Conservation (phyloP, 345 rosid species). For the Eucalyptus marginata region DNA sequence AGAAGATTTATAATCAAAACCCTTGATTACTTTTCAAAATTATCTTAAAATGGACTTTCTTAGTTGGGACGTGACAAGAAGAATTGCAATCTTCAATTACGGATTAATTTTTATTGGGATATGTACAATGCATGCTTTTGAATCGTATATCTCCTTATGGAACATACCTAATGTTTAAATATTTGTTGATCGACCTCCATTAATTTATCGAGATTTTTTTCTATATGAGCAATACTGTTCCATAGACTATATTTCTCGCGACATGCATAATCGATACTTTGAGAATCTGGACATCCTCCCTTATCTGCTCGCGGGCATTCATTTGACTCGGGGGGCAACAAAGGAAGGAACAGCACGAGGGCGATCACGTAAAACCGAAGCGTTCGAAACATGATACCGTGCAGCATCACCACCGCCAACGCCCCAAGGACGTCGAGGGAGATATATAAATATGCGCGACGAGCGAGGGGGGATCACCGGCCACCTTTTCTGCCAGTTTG, state of each 20-base stretch:
- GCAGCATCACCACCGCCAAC: not conserved
- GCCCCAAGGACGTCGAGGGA: not conserved
- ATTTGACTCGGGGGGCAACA: not conserved
- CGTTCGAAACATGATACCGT: not conserved
- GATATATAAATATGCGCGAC: not conserved
- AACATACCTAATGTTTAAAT: not conserved
- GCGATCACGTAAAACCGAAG: not conserved
- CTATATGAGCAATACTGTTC: not conserved
- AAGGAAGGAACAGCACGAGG: not conserved
- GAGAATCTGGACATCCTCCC: not conserved
- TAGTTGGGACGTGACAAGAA: not conserved
- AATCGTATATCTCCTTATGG: not conserved
- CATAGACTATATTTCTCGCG: not conserved
- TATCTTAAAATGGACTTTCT: not conserved
- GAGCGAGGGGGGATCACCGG: not conserved
- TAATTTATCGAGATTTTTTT: not conserved
- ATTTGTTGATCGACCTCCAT: fast-evolving
- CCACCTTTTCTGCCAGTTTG: not conserved
- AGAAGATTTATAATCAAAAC: not conserved
- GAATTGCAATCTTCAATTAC: not conserved
- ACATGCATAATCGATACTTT: not conserved
- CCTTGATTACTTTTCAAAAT: not conserved
- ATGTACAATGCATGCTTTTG: not conserved
- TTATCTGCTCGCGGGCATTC: not conserved
- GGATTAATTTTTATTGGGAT: not conserved